phyloP scores from a whole-genome alignment of 2,329 filamentous ascomycete genomes.

The Trichoderma sp. region DNA sequence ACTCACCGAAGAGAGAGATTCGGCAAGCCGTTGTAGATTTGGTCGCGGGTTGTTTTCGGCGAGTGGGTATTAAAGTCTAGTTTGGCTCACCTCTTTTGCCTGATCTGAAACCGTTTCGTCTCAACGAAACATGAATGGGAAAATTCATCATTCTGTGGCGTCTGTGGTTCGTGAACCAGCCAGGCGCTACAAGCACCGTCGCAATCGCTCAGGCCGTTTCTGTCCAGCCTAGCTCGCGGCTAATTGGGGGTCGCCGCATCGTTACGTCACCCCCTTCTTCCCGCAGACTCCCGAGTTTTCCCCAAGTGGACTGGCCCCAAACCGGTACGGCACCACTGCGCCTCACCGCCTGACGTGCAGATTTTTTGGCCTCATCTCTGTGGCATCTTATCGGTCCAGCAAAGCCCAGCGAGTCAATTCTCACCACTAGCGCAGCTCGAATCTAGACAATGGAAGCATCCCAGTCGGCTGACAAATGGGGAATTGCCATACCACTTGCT shows the following conservation, averaged over 20 bases:
- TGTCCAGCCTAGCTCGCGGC: not conserved
- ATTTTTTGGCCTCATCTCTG: constrained; percentile 19
- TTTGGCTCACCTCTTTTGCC: not conserved
- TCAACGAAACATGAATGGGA: not conserved
- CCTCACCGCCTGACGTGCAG: constrained; percentile 25
- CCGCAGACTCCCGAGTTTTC: constrained; percentile 14
- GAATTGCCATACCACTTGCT: not conserved
- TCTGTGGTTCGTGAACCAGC: not conserved
- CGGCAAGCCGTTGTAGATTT: not conserved
- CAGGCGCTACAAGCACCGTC: not conserved
- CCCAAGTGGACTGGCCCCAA: not conserved
- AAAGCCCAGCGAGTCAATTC: constrained; percentile 17
- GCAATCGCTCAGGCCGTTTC: not conserved
- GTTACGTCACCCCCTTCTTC: constrained; percentile 12
- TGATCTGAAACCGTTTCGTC: constrained; percentile 2
- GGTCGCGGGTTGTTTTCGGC: not conserved
- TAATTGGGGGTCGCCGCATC: constrained; percentile 12
- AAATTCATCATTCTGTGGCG: not conserved
- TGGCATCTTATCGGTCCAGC: constrained; percentile 15
- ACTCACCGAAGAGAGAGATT: not conserved
- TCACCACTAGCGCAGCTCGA: constrained; percentile 15
- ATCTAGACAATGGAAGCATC: constrained; percentile 10
- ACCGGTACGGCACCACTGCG: constrained; percentile 4
- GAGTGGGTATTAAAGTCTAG: not conserved
- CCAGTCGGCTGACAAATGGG: constrained; percentile 22